Evolutionary conservation across 164 flowering plant genomes (phyloP).

Genomic region (Macadamia tetraphylla): DNA sequence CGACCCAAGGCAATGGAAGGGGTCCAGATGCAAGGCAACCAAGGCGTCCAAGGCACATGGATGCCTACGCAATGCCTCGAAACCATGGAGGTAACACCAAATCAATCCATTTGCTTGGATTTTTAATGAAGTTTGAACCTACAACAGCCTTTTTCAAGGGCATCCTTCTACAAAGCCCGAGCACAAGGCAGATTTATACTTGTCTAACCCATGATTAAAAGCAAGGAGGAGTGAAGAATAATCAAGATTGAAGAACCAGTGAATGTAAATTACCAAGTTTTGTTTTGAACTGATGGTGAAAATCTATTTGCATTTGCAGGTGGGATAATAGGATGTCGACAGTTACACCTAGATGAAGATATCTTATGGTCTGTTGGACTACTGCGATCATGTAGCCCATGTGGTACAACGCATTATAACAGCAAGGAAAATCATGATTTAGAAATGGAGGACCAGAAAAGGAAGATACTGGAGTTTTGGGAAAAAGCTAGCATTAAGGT

Average conservation of each 20-base stretch:
- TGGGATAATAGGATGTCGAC: slow-evolving; percentile 79
- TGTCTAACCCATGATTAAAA: slow-evolving; percentile 57
- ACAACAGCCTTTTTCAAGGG: slow-evolving; percentile 27
- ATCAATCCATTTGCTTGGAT: too few relatives aligned
- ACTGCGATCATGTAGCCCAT: slow-evolving; percentile 39
- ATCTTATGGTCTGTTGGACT: slow-evolving; percentile 68
- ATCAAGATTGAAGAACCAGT: too few relatives aligned
- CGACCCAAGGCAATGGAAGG: too few relatives aligned
- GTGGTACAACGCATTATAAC: background rate
- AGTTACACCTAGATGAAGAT: slow-evolving; percentile 69
- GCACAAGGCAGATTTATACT: slow-evolving; percentile 47
- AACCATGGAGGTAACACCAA: too few relatives aligned
- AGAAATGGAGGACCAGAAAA: slow-evolving; percentile 43
- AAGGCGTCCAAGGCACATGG: too few relatives aligned
- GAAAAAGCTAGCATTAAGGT: slow-evolving; percentile 35
- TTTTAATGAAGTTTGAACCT: too few relatives aligned
- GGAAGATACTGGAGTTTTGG: slow-evolving; percentile 48
- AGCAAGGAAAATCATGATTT: slow-evolving; percentile 22
- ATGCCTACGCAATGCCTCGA: too few relatives aligned
- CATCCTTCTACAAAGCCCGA: slow-evolving; percentile 30
- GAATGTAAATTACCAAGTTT: too few relatives aligned
- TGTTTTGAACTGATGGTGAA: too few relatives aligned
- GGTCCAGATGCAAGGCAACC: too few relatives aligned
- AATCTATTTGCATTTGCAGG: slow-evolving; percentile 30
- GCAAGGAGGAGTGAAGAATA: slow-evolving; percentile 35